Evolutionary conservation across 2,329 filamentous ascomycete genomes (phyloP), one percentile per base, ranked within the genome.

Genomic region (Ophiostoma sp.): DNA sequence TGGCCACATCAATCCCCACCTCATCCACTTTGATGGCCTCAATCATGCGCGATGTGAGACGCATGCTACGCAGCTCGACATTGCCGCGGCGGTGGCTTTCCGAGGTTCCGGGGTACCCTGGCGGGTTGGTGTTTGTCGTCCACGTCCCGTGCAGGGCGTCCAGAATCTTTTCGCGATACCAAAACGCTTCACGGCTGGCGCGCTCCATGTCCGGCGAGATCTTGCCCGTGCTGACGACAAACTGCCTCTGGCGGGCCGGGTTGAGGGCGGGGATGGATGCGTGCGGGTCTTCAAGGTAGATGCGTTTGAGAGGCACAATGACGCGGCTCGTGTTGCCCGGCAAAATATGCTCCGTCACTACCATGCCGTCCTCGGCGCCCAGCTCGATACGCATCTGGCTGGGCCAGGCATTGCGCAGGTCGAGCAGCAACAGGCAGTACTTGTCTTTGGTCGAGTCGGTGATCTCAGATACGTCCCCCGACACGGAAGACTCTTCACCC

Each of bases 401-500:
- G 1, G 94, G 94, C 95, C 95, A 98, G 0, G 92, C 91, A 79
- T 98, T 98, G 72, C 94, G 90, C 36, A 98, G 84, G 81, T 98
- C 95, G 69, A 98, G 85, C 1, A 96, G 84, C 2, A 97, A 83
- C 50, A 97, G 85, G 78, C 94, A 97, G 78, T 93, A 91, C 55
- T 93, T 89, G 70, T 89, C 89, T 5, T 69, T 63, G 15, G 61
- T 28, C 17, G 48, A n/a, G 19, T 42, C 42, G 8, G 36, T 45
- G 5, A 45, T 55, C 28, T 61, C 39, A 1, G 28, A 19, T 4
- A 19, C 3, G 45, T 25, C 81, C 86, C 75, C 73, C 77, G 77
- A 0, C 79, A n/a, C 78, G 9, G 50, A n/a, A 2, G 15, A 48
- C 42, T 80, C 79, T 2, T 80, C 17, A 17, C 17, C 19, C 36